Conservation (phyloP, 2,329 filamentous ascomycete species). For the Lasiodiplodia citricola region DNA sequence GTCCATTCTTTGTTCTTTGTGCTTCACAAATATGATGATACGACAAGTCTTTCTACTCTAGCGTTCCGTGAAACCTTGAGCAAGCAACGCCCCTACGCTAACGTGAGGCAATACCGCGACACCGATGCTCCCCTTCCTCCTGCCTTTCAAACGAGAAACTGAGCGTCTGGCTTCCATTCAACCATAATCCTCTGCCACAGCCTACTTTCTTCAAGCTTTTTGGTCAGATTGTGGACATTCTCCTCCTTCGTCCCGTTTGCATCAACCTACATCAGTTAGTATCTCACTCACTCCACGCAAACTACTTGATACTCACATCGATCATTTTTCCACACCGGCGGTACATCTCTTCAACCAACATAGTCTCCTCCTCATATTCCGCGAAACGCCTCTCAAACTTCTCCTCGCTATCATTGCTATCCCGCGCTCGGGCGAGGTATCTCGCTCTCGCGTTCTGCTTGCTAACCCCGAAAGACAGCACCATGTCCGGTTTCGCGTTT, state of each 20-base stretch:
- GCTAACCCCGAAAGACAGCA: neutral
- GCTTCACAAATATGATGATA: too few relatives aligned
- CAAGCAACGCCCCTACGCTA: neutral
- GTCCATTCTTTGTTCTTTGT: too few relatives aligned
- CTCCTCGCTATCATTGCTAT: conserved; percentile 9
- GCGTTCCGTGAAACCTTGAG: neutral
- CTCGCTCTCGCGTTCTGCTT: neutral
- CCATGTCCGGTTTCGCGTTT: conserved; percentile 9
- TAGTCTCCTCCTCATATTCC: neutral
- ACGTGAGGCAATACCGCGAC: neutral
- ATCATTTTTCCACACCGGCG: neutral
- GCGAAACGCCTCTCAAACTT: conserved; percentile 15
- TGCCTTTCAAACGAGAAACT: neutral
- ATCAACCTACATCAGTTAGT: neutral
- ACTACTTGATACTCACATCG: neutral
- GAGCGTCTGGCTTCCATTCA: neutral
- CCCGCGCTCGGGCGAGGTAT: neutral
- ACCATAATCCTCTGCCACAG: neutral
- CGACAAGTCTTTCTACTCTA: neutral
- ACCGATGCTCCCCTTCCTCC: neutral
- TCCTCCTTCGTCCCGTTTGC: conserved; percentile 13
- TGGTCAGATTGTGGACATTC: neutral
- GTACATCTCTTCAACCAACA: neutral
- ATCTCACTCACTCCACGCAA: neutral
- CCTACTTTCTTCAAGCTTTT: neutral